Evolutionary conservation across 805 yeast genomes (phyloP).

Genomic region (Candida ovalis): DNA sequence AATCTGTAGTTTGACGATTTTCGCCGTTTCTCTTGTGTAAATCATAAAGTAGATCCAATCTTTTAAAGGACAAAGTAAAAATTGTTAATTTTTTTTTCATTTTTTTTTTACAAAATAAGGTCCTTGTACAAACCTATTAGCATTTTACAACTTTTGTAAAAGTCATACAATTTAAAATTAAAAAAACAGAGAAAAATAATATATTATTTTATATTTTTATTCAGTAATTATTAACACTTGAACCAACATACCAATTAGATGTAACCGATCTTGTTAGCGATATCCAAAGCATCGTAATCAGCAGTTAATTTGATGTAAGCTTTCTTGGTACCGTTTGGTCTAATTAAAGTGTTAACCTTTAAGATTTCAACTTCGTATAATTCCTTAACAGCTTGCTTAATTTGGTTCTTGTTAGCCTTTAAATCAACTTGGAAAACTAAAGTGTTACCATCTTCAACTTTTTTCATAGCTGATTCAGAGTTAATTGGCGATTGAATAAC

Average conservation of each 20-base stretch:
- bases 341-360: slow-evolving; percentile 93
- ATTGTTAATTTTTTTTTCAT: too few species aligned
- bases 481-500: slow-evolving; percentile 92
- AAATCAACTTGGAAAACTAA: slow-evolving; percentile 97
- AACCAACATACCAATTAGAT: slow-evolving; percentile 49
- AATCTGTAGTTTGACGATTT: too few species aligned
- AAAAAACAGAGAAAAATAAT: slow-evolving; percentile 1
- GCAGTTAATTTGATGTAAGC: slow-evolving; percentile 99
- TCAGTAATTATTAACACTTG: slow-evolving; percentile 1
- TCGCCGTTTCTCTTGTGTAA: too few species aligned
- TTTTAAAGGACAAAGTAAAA: too few species aligned
- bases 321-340: slow-evolving; percentile 99
- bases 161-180: neutral
- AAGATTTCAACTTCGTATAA: slow-evolving; percentile 93
- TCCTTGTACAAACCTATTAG: neutral
- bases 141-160: neutral
- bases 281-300: slow-evolving; percentile 98
- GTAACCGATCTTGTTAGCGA: slow-evolving; percentile 99
- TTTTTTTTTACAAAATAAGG: too few species aligned
- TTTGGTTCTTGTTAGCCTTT: slow-evolving; percentile 97
- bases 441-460: slow-evolving; percentile 99
- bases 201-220: neutral
- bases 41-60: too few species aligned
- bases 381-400: slow-evolving; percentile 97
- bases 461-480: slow-evolving; percentile 98